phyloP scores from a whole-genome alignment of 2,329 filamentous ascomycete genomes.

The Colletotrichum lentis region DNA sequence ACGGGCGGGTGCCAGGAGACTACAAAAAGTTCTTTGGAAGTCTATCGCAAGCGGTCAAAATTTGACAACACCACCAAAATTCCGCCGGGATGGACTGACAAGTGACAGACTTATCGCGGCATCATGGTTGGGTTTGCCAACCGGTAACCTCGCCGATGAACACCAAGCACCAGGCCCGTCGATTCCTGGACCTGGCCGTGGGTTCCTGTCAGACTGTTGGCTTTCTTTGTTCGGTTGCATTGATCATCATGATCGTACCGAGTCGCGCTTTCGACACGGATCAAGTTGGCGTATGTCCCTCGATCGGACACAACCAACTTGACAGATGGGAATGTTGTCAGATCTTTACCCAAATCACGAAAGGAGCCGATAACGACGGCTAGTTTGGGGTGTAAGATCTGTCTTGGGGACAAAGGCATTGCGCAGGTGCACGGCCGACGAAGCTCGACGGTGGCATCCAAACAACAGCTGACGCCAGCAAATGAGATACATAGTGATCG shows the following conservation, averaged over 20 bases:
- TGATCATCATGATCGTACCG: neutral
- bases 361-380: neutral
- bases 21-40: neutral
- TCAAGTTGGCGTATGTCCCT: neutral
- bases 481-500: constrained; percentile 8
- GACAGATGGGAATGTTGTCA: neutral
- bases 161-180: neutral
- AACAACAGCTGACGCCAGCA: neutral
- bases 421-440: neutral
- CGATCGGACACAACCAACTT: neutral
- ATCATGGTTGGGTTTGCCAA: neutral
- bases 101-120: neutral
- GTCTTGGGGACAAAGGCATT: constrained; percentile 14
- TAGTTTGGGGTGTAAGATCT: neutral
- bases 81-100: neutral
- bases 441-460: constrained; percentile 1
- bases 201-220: neutral
- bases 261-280: neutral
- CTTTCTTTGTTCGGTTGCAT: neutral
- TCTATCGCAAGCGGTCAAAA: neutral
- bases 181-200: neutral
- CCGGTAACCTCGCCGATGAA: neutral
- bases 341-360: constrained; percentile 8
- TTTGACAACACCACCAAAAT: neutral
- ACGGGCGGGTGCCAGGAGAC: neutral